Conservation (phyloP, 2,329 filamentous ascomycete species). For the Hymenoscyphus scutula region DNA sequence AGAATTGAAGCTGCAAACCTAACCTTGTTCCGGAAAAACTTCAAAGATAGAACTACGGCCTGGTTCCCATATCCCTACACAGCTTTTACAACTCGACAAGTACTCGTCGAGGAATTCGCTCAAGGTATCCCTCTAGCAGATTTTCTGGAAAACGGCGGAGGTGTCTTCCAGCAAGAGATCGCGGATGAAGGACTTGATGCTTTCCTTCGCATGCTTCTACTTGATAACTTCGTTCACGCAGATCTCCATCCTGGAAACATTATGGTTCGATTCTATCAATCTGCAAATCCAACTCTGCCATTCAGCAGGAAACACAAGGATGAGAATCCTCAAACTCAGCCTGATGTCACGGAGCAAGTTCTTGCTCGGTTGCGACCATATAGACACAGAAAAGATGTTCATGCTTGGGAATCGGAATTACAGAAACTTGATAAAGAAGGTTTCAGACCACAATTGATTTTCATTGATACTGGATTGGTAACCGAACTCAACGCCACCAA, state of each 20-base stretch:
- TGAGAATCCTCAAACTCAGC: constrained; percentile 46
- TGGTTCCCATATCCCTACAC: constrained; percentile 95
- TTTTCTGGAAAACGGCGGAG: constrained; percentile 88
- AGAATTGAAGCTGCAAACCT: constrained; percentile 93
- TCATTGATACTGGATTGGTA: constrained; percentile 94
- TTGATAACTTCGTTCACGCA: constrained; percentile 97
- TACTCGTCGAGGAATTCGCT: constrained; percentile 93
- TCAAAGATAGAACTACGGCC: constrained; percentile 84
- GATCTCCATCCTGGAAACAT: constrained; percentile 97
- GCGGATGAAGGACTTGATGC: constrained; percentile 93
- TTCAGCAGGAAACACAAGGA: constrained; percentile 39
- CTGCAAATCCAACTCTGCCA: constrained; percentile 66
- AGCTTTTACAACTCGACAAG: constrained; percentile 87
- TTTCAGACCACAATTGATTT: constrained; percentile 90
- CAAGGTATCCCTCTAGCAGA: constrained; percentile 88
- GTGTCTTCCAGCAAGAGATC: constrained; percentile 90
- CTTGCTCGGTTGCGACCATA: constrained; percentile 75
- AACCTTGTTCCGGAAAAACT: constrained; percentile 83
- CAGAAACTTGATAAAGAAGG: constrained; percentile 78
- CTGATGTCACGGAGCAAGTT: constrained; percentile 85
- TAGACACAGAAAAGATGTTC: constrained; percentile 57
- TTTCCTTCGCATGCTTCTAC: constrained; percentile 91
- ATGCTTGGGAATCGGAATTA: constrained; percentile 73
- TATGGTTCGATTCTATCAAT: constrained; percentile 97
- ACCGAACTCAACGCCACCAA: constrained; percentile 89